Evolutionary conservation across 768 basidiomycete genomes (phyloP).

Genomic region (Macrolepiota fuliginosa): DNA sequence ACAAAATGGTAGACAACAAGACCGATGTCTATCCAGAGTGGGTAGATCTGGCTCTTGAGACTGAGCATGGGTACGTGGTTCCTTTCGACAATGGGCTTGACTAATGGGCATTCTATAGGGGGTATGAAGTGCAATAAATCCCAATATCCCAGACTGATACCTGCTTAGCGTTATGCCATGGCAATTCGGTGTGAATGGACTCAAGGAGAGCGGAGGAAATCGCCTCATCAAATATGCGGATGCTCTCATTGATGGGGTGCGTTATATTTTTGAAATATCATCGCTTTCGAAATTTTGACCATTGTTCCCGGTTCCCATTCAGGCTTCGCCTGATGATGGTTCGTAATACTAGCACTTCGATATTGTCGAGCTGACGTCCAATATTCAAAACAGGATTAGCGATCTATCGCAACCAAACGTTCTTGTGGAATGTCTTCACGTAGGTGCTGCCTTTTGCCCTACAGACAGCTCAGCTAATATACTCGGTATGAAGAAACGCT

Average conservation of each 20-base stretch:
- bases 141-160: not conserved
- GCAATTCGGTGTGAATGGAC: slow-evolving; percentile 50
- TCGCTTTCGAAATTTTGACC: not conserved
- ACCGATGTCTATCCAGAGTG: slow-evolving; percentile 47
- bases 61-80: slow-evolving; percentile 44
- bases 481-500: slow-evolving; percentile 24
- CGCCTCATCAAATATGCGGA: slow-evolving; percentile 55
- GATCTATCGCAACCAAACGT: slow-evolving; percentile 51
- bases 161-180: slow-evolving; percentile 48
- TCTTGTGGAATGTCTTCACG: slow-evolving; percentile 52
- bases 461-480: slow-evolving; percentile 5
- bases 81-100: not conserved
- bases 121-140: slow-evolving; percentile 20
- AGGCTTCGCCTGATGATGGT: slow-evolving; percentile 60
- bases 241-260: slow-evolving; percentile 44
- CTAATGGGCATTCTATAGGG: slow-evolving; percentile 17
- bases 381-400: slow-evolving; percentile 37
- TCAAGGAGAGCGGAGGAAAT: slow-evolving; percentile 51
- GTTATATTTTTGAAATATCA: slow-evolving; percentile 10
- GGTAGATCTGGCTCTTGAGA: slow-evolving; percentile 46
- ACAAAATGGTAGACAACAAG: slow-evolving; percentile 39
- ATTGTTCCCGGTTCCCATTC: not conserved
- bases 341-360: slow-evolving; percentile 8
- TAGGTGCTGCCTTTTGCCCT: slow-evolving; percentile 19
- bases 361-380: not conserved